Evolutionary conservation across 106 monocot genomes (phyloP).

Genomic region (Acorus calamus): DNA sequence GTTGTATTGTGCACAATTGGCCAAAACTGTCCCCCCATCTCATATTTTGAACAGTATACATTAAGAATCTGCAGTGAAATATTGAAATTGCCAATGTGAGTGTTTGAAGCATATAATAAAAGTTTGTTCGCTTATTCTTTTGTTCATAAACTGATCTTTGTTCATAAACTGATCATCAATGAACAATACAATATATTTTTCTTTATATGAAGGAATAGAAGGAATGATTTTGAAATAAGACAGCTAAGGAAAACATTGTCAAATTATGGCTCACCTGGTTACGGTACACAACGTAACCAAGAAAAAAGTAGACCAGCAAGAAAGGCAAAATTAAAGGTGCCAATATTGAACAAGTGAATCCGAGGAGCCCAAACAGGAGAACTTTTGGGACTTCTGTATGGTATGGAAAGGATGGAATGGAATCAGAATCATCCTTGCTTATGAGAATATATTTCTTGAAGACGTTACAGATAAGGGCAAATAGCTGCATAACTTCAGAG

Average conservation of each 20-base stretch:
- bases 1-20: conserved; percentile 84
- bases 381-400: conserved; percentile 92
- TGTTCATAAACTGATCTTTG: too few species aligned
- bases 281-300: conserved; percentile 83
- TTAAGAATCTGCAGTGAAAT: conserved; percentile 53
- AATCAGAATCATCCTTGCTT: conserved; percentile 27
- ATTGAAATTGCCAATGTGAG: too few species aligned
- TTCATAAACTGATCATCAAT: too few species aligned
- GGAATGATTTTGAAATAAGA: too few species aligned
- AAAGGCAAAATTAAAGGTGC: conserved; percentile 94
- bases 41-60: conserved; percentile 76
- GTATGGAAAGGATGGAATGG: conserved; percentile 78
- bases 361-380: conserved; percentile 79
- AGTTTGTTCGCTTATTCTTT: too few species aligned
- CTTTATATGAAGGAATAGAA: too few species aligned
- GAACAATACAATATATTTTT: too few species aligned
- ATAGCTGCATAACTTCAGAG: conserved; percentile 78
- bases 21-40: conserved; percentile 80
- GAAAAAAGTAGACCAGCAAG: conserved; percentile 80
- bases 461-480: conserved; percentile 58
- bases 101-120: too few species aligned
- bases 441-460: conserved; percentile 42
- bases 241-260: too few species aligned
- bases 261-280: conserved; percentile 56
- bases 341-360: conserved; percentile 83